Evolutionary conservation across 2,329 filamentous ascomycete species (phyloP).

Genomic region (Shiraia sp.): DNA sequence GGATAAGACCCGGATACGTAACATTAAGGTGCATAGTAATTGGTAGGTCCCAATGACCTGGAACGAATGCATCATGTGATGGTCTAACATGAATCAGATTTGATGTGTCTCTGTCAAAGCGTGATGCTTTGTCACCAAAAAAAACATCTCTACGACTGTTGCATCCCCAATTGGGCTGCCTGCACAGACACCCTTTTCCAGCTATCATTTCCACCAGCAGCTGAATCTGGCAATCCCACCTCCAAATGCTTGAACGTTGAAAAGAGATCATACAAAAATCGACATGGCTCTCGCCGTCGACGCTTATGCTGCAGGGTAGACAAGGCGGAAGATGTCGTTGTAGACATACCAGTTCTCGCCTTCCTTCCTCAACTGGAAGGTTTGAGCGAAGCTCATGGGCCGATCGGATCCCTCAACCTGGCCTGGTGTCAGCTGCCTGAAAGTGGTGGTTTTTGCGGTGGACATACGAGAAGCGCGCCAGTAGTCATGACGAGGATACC

Average conservation of each 20-base stretch:
- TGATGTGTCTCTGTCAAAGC: too few species aligned
- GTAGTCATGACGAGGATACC: constrained; percentile 87
- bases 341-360: constrained; percentile 76
- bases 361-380: constrained; percentile 81
- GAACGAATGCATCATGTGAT: not conserved
- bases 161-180: too few species aligned
- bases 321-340: constrained; percentile 94
- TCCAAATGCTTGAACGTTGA: constrained; percentile 16
- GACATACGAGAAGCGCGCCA: constrained; percentile 76
- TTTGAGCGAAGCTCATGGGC: constrained; percentile 89
- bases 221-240: constrained; percentile 11
- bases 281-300: constrained; percentile 5
- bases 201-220: not conserved
- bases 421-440: constrained; percentile 12
- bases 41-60: not conserved
- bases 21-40: not conserved
- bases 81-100: not conserved
- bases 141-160: too few species aligned
- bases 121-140: too few species aligned
- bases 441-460: not conserved
- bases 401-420: constrained; percentile 84
- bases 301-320: constrained; percentile 60
- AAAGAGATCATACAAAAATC: constrained; percentile 12
- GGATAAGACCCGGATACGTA: constrained; percentile 14
- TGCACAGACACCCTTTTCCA: too few species aligned